These are phyloP conservation scores for Termitomyces heimii DNA, from an alignment of 768 basidiomycete genomes.

Conservation along the genomic window DNA sequence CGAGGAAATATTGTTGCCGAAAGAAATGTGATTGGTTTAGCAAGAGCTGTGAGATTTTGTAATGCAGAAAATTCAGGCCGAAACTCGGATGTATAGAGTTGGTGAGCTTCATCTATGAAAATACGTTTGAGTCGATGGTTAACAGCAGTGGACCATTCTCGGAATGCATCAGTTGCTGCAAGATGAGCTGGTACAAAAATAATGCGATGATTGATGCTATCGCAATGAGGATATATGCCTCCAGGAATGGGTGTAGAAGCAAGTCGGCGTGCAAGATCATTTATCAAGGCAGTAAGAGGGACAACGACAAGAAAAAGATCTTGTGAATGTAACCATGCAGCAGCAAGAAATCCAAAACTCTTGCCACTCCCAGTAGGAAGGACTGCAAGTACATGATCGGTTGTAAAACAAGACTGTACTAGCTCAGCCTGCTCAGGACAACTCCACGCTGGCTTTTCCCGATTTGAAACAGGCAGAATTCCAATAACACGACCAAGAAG, in stretches of 20 bases:
- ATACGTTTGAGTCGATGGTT: not conserved
- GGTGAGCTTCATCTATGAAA: not conserved
- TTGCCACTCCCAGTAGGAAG: not conserved
- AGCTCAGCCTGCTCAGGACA: not conserved
- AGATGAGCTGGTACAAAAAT: not conserved
- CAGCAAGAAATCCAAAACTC: not conserved
- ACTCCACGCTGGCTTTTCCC: too few relatives aligned
- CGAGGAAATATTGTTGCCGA: not conserved
- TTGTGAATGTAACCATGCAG: not conserved
- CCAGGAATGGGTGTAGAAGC: not conserved
- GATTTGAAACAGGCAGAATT: too few relatives aligned
- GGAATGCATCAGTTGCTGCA: not conserved
- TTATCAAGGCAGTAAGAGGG: not conserved
- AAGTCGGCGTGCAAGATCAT: not conserved
- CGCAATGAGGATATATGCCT: not conserved
- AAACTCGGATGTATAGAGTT: not conserved
- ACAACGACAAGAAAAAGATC: not conserved
- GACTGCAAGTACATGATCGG: not conserved
- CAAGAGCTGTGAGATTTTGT: not conserved
- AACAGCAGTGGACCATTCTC: not conserved
- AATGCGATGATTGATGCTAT: not conserved
- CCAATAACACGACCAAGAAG: not conserved
- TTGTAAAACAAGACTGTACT: not conserved
- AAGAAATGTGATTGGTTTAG: not conserved
- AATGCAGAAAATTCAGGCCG: not conserved